Base-by-base conservation (phyloP, 2,329 filamentous ascomycete species). In the Pochonia chlamydosporia region DNA sequence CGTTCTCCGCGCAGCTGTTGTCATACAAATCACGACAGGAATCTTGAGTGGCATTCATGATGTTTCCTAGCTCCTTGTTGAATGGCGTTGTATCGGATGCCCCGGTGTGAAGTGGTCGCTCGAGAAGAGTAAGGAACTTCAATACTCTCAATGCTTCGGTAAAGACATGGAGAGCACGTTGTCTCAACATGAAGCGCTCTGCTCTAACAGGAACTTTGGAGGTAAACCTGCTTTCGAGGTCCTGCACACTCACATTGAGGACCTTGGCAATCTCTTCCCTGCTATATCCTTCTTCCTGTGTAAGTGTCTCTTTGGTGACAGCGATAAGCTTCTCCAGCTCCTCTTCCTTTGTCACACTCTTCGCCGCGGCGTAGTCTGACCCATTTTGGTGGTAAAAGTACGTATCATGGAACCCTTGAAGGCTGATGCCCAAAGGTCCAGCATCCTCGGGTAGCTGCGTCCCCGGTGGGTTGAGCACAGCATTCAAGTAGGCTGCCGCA, bases 1-100 rank as follows among this genome's bases (percentile, higher is more conserved):
- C 92, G n/a, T 97, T 79, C 67, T 97, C 91, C 0, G 87, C 83
- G 58, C 89, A 95, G 59, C 87, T 93, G 71, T 92, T 97, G 60
- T 96, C 89, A 68, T 93, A 99, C 4, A 88, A 67, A 14, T 91
- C 85, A 44, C 89, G 79, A 66, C 92, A 97, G 7, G 88, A 95
- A 36, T 81, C 81, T 63, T 99, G 93, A 0, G 91, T 96, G 58
- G 85, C 81, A 66, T 96, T 96, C 74, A 99, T 83, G 11, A 97
- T 74, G 37, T 79, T 80, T 24, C 93, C 93, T 1, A 99, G 82
- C 44, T 79, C 75, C 41, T 72, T 67, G 61, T 91, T 84, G 60
- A 85, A 84, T 13, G 60, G 62, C 10, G 66, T 61, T n/a, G 82
- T 82, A 53, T 82, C 75, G 26, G 77, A 76, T 3, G 58, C 54